Evolutionary conservation across 2,329 filamentous ascomycete genomes (phyloP).

Genomic region (Fusarium sarcochroum): DNA sequence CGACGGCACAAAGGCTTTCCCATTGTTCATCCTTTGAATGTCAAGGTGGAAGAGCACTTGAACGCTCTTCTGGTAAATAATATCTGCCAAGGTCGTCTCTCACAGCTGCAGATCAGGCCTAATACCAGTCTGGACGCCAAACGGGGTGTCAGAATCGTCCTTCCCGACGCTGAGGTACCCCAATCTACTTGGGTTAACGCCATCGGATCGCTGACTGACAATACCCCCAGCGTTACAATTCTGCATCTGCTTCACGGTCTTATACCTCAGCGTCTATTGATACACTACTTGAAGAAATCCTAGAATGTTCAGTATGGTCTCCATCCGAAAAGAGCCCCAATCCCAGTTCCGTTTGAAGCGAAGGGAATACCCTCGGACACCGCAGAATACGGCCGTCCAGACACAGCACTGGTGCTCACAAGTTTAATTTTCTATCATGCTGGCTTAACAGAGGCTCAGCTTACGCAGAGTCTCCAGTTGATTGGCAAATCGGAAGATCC

Average conservation of each 20-base stretch:
- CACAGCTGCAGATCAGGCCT: constrained; percentile 28
- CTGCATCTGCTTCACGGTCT: constrained; percentile 74
- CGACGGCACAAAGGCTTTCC: constrained; percentile 63
- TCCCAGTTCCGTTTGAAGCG: constrained; percentile 77
- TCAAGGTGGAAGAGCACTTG: constrained; percentile 62
- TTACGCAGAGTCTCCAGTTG: constrained; percentile 63
- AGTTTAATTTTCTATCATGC: constrained; percentile 76
- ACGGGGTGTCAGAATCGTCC: neutral
- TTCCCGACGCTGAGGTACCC: neutral
- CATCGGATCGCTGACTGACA: constrained; percentile 48
- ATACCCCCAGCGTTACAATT: constrained; percentile 50
- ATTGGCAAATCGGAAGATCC: constrained; percentile 71
- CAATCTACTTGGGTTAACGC: constrained; percentile 1
- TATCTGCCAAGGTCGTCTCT: constrained; percentile 53
- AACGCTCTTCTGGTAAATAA: constrained; percentile 57
- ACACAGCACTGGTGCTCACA: constrained; percentile 76
- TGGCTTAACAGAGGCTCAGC: constrained; percentile 65
- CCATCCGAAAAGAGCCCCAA: constrained; percentile 66
- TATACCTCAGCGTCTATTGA: constrained; percentile 69
- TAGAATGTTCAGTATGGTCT: constrained; percentile 78
- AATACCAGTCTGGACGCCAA: neutral
- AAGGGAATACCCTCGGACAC: constrained; percentile 74
- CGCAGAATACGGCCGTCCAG: constrained; percentile 77
- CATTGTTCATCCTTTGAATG: constrained; percentile 67
- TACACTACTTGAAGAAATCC: constrained; percentile 71